These are phyloP conservation scores for Ophiostoma australiae DNA, from an alignment of 2,329 filamentous ascomycete genomes.

Conservation along the genomic window DNA sequence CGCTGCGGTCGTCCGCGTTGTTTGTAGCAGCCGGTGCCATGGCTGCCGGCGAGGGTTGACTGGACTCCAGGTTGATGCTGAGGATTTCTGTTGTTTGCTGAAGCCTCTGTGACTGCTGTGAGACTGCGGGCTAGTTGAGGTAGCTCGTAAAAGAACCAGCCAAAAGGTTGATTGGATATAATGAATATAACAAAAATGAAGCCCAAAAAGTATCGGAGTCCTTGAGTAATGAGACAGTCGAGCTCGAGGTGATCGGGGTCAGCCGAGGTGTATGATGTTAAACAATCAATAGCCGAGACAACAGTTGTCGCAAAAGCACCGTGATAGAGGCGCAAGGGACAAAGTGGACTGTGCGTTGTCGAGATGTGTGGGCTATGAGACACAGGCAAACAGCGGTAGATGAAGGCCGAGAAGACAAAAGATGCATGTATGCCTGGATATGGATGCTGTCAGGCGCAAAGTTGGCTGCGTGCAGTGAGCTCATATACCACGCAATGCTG, in stretches of 20 bases:
- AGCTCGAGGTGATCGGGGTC: neutral
- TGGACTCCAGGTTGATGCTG: conserved; percentile 18
- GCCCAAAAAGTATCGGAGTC: neutral
- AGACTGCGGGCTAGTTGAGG: neutral
- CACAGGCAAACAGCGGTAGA: neutral
- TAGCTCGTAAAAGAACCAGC: neutral
- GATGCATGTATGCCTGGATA: neutral
- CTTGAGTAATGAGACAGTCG: neutral
- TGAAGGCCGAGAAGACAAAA: neutral
- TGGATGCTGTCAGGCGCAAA: neutral
- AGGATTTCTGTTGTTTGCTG: neutral
- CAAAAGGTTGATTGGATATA: neutral
- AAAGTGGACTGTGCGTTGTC: neutral
- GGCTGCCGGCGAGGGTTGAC: conserved; percentile 15
- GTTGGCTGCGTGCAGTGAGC: neutral
- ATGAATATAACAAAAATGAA: neutral
- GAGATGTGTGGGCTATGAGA: neutral
- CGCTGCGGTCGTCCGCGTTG: conserved; percentile 14
- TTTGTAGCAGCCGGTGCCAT: conserved; percentile 37
- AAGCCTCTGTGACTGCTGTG: neutral
- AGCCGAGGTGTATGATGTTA: neutral
- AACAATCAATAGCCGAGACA: neutral
- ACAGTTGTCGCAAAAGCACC: neutral
- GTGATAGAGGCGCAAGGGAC: neutral
- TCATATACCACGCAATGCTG: neutral